Conservation (phyloP, 768 basidiomycete species). For the Leccinum truebloodii region DNA sequence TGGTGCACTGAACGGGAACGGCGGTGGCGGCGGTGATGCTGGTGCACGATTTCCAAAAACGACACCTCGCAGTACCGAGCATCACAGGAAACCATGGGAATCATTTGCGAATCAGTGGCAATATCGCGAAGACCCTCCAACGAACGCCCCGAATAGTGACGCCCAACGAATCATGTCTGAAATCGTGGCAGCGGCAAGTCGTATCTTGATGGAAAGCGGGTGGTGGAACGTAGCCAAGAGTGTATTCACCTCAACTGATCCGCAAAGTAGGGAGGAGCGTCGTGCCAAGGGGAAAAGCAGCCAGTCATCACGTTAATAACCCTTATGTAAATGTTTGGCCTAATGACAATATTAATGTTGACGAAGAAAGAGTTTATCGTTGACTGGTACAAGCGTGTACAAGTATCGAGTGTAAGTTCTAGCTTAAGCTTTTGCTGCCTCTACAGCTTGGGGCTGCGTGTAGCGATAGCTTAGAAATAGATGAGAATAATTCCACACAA, state of each 20-base stretch:
- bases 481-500: slow-evolving; percentile 8
- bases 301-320: slow-evolving; percentile 20
- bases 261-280: slow-evolving; percentile 6
- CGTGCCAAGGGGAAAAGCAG: slow-evolving; percentile 10
- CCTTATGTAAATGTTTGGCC: not conserved
- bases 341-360: slow-evolving; percentile 1
- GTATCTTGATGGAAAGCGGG: slow-evolving; percentile 33
- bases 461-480: slow-evolving; percentile 32
- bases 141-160: slow-evolving; percentile 32
- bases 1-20: slow-evolving; percentile 42
- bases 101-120: slow-evolving; percentile 66
- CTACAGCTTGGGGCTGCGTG: slow-evolving; percentile 18
- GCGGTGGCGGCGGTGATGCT: slow-evolving; percentile 32
- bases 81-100: slow-evolving; percentile 60
- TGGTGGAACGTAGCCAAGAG: slow-evolving; percentile 42
- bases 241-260: slow-evolving; percentile 22
- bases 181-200: slow-evolving; percentile 39
- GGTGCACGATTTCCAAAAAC: slow-evolving; percentile 24
- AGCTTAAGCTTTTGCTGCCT: slow-evolving; percentile 25
- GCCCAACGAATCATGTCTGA: slow-evolving; percentile 49
- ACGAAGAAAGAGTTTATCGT: slow-evolving; percentile 1
- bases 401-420: not conserved
- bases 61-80: slow-evolving; percentile 17
- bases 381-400: slow-evolving; percentile 11
- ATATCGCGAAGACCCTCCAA: slow-evolving; percentile 33